Base-by-base conservation (phyloP, 1,139 yeast genomes). In the Kurtzmaniella natalensis region DNA sequence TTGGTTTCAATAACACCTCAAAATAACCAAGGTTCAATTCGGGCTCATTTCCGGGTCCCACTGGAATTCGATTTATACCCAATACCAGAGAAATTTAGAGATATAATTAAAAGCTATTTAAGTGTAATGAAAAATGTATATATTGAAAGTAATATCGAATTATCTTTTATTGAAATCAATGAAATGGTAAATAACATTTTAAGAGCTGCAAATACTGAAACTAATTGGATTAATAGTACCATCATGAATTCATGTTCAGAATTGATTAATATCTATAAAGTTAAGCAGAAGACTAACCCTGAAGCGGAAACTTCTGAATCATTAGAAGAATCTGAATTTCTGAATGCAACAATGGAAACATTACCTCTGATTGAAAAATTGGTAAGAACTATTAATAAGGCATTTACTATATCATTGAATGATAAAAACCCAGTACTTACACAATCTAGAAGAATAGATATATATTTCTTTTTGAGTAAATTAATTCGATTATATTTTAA, bases 381-480 rank as follows among this genome's bases (percentile, higher is more conserved):
- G 37, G 89, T 87, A 5, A 74, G 63, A 37, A 75, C 81, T 64
- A 53, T 87, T 39, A 88, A 87, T 56, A 70, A 78, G 40, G 76
- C 92, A 6, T 83, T 88, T 57, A 85, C 83, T 41, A 56, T 84
- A 4, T 83, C 95, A 43, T 63, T 88, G 27, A 86, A 84, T 43
- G 96, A 89, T 57, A 73, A 92, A 40, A 79, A 78, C 38, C 65
- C 72, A 11, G 79, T 76, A 31, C 40, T 63, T 25, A 44, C 39
- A 1, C 48, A 50, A 20, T 73, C 81, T 37, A 83, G 85, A 47
- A 69, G 81, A 44, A 61, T 64, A 45, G 87, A 83, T 34, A 80
- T 85, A 18, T 86, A 83, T 53, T 80, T 73, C 53, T 82, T 88
- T 52, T 76, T 87, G 27, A 81, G 83, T 24, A 71, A 80, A 40